Evolutionary conservation across 805 yeast genomes (phyloP), one percentile per base, ranked within the genome.

Genomic region (Zygoascus bituminiphila): DNA sequence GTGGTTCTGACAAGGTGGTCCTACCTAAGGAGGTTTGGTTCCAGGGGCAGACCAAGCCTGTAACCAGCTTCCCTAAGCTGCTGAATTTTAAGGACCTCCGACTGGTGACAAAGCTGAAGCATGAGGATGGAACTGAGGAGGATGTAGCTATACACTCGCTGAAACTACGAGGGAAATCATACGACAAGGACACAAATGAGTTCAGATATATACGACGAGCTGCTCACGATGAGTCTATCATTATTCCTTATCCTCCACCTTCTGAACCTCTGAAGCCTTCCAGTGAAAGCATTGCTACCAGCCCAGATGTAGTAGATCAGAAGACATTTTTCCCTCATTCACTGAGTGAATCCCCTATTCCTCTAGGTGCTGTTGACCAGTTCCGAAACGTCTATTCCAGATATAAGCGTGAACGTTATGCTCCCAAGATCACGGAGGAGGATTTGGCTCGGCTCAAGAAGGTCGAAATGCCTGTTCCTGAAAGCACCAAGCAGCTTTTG

Each of bases 211-310:
- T 77, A 51, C 78, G 98, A 65, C 77, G 79, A 56, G 87, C 89
- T 22, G 76, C 76, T 54, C 81, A 84, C 56, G 81, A 83, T 57
- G 78, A 76, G 38, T 75, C 79, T 46, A 69, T 87, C 46, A 77
- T 80, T 21, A 81, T 89, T 45, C 97, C 97, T 47, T 91, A 95
- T 95, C 96, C 96, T 35, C 75, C 77, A 57, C 89, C 93, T 1
- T 79, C 62, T 6, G 54, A 65, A 51, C 68, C 71, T 0, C 77
- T 76, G 53, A 88, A 81, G 54, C 81, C 80, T 45, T 47, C 51
- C 36, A 49, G 48, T n/a, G 37, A 51, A 8, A 48, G 33, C 20
- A 42, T 52, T 19, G 57, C 62, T 6, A 57, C 62, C 10, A 35
- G 25, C 42, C 47, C 67, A 62, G 25, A 70, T 77, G 54, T 69